These are phyloP conservation scores for Tolypocladium nubicola DNA, from an alignment of 2,329 filamentous ascomycete species.

Conservation along the genomic window DNA sequence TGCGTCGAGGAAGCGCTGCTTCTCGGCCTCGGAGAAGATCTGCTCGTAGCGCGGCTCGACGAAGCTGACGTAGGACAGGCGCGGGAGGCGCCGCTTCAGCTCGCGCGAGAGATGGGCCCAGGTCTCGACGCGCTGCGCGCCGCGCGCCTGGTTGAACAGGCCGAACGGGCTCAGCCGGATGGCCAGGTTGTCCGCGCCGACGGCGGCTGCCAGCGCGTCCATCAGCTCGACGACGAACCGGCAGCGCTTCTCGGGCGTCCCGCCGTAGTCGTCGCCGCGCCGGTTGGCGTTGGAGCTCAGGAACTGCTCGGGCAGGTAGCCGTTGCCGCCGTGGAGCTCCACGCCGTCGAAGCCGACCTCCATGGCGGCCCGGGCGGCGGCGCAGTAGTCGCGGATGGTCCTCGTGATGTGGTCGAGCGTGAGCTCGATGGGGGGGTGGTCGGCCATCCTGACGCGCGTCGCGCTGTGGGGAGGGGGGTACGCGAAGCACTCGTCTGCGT, in stretches of 20 bases:
- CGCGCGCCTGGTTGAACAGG: not conserved
- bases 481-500: not conserved
- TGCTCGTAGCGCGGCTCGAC: slow-evolving; percentile 46
- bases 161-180: not conserved
- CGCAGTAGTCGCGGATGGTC: not conserved
- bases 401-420: not conserved
- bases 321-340: not conserved
- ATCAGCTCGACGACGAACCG: not conserved
- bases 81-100: slow-evolving; percentile 31
- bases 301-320: not conserved
- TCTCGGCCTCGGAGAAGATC: slow-evolving; percentile 35
- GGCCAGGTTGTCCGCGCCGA: not conserved
- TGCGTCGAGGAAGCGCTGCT: slow-evolving; percentile 33
- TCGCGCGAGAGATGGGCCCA: slow-evolving; percentile 33
- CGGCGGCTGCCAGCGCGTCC: not conserved
- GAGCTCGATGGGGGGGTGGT: not conserved
- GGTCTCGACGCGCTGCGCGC: not conserved
- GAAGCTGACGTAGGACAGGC: slow-evolving; percentile 43
- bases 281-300: not conserved
- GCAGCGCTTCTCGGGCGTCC: not conserved
- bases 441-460: not conserved
- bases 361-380: not conserved
- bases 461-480: not conserved
- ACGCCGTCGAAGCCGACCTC: not conserved
- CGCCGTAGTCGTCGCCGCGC: not conserved